Base-by-base conservation (phyloP, 2,329 filamentous ascomycete genomes). In the Eurotiales sp. region DNA sequence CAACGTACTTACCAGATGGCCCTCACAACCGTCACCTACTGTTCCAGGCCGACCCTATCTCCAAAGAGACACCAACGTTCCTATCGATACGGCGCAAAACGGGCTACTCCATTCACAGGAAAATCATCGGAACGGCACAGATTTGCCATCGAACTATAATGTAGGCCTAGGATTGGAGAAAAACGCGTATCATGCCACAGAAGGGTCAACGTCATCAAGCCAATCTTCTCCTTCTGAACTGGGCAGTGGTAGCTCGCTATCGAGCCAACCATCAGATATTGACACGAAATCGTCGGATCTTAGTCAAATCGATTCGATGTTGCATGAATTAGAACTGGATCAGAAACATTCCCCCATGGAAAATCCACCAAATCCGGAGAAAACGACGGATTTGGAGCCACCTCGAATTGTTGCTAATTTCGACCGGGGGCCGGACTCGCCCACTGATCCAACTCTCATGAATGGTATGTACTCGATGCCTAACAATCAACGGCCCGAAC, bases 161-260 rank as follows among this genome's bases (percentile, higher is more conserved):
- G 66, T 66, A 10, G 66, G 64, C 2, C 55, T 72, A 10, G 70
- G 69, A 22, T 56, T 72, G 1, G 77, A 79, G 29, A 54, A 50
- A 25, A 86, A 86, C 58, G 80, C 82, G 0, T 85, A 86, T 59
- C 84, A 88, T 59, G 77, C 79, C 3, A 72, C 81, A 0, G 82
- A 83, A 1, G 78, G 81, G 54, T 89, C 85, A 2, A 77, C 79
- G 22, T 84, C 83, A 0, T 88, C 86, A 0, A 82, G 79, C 15
- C 77, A 78, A 40, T 88, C 85, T 2, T 78, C 76, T 1, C 79
- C 76, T 34, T 86, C 82, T 50, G 76, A 78, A n/a, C 71, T 69
- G 1, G 82, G 82, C 59, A 79, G 80, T 54, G 71, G 78, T 1
- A 87, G 84, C 60, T 85, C 84, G 7, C 76, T 77, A 55, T 84